phyloP scores from a whole-genome alignment of 1,284 basidiomycete species.

The Pyrrhoderma noxium region DNA sequence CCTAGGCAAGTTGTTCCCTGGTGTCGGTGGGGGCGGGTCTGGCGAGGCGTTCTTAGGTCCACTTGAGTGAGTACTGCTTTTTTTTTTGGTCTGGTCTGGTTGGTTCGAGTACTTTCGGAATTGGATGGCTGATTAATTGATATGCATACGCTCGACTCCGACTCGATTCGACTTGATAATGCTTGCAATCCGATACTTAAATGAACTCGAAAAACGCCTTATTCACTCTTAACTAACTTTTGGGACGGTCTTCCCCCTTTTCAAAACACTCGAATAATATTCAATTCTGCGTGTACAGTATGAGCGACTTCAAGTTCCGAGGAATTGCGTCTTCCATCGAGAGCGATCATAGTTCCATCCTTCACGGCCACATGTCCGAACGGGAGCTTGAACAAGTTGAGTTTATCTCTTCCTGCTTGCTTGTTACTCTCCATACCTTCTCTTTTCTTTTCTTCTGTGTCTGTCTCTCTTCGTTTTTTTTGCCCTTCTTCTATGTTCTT shows the following conservation, averaged over 20 bases:
- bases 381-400: constrained; percentile 47
- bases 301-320: constrained; percentile 44
- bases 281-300: too few relatives aligned
- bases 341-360: constrained; percentile 52
- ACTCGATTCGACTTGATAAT: too few relatives aligned
- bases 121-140: too few relatives aligned
- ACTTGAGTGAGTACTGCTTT: constrained; percentile 12
- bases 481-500: neutral
- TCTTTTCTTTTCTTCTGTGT: constrained; percentile 5
- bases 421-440: constrained; percentile 27
- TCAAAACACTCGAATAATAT: too few relatives aligned
- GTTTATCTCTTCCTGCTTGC: too few relatives aligned
- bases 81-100: neutral
- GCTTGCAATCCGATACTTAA: too few relatives aligned
- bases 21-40: neutral
- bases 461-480: neutral
- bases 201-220: too few relatives aligned
- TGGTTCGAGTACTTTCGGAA: too few relatives aligned
- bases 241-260: too few relatives aligned
- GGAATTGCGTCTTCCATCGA: constrained; percentile 50
- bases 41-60: neutral
- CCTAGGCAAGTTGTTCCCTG: constrained; percentile 7
- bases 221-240: too few relatives aligned
- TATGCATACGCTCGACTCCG: neutral
- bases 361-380: constrained; percentile 49